A percentile compares a stretch with the other conserved stretches of the same genome.
Conservation (phyloP, 768 basidiomycete genomes). For the Panellus pusillus region DNA sequence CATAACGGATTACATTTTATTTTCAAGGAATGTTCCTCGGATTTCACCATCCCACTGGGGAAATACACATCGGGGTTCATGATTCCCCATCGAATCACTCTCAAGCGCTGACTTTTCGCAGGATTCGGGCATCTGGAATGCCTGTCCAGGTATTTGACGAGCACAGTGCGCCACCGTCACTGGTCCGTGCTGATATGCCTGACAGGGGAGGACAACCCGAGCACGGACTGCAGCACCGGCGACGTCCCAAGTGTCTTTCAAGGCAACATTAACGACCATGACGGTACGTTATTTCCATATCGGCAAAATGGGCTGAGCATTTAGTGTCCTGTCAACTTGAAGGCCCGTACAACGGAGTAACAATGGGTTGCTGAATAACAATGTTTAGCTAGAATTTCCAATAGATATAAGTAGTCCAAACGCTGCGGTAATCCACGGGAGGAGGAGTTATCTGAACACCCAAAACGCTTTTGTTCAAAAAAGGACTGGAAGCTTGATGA, state of each 20-base stretch:
- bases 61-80: constrained; percentile 36
- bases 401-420: no score
- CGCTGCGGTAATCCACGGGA: no score
- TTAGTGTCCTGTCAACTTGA: not conserved
- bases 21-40: constrained; percentile 37
- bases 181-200: not conserved
- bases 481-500: no score
- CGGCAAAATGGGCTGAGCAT: no score
- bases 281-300: constrained; percentile 30
- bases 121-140: constrained; percentile 45
- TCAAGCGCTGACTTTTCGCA: not conserved
- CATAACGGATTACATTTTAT: constrained; percentile 18
- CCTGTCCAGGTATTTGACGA: constrained; percentile 47
- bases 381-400: no score
- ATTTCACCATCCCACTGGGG: constrained; percentile 46
- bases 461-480: no score
- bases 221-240: constrained; percentile 49
- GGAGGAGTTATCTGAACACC: no score
- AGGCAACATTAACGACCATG: constrained; percentile 45
- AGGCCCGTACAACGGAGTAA: constrained; percentile 36
- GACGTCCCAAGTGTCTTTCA: constrained; percentile 52
- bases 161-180: not conserved
- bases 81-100: not conserved
- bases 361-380: constrained; percentile 20
- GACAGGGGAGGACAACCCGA: constrained; percentile 65